Evolutionary conservation across 1,284 basidiomycete species (phyloP).

Genomic region (Ganoderma lingzhi): DNA sequence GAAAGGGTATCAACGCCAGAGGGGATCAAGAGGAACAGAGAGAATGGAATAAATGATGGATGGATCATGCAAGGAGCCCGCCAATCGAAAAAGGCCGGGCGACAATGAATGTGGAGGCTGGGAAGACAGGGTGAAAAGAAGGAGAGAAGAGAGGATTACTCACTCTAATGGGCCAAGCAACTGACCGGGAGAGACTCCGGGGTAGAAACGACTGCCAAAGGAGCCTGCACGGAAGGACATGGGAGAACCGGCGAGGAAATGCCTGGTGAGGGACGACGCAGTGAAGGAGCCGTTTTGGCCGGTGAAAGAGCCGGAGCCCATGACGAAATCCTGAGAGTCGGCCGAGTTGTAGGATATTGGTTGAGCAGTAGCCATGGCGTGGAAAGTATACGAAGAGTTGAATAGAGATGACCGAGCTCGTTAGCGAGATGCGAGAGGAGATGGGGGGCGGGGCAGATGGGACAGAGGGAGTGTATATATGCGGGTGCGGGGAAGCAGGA

Average conservation of each 20-base stretch:
- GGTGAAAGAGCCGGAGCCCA: constrained; percentile 58
- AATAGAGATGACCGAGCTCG: constrained; percentile 22
- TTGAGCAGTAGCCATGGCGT: constrained; percentile 54
- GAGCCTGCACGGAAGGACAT: constrained; percentile 73
- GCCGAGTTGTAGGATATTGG: constrained; percentile 55
- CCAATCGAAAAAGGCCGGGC: neutral
- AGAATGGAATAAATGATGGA: neutral
- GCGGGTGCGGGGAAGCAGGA: constrained; percentile 3
- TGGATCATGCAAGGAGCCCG: constrained; percentile 2
- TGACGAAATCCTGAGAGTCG: constrained; percentile 45
- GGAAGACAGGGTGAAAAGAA: neutral
- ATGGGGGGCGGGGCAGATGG: neutral
- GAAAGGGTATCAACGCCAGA: neutral
- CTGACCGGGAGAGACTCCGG: constrained; percentile 67
- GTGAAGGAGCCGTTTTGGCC: constrained; percentile 55
- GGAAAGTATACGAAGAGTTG: constrained; percentile 12
- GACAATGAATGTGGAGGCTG: neutral
- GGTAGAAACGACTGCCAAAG: constrained; percentile 66
- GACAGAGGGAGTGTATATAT: constrained; percentile 14
- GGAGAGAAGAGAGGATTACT: constrained; percentile 36
- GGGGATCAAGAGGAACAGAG: neutral
- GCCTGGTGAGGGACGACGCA: constrained; percentile 67
- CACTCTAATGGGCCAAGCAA: constrained; percentile 70
- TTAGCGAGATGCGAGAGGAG: constrained; percentile 5
- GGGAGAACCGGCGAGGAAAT: constrained; percentile 70